Conservation (phyloP, 352 stramenopile genomes). For the Pythium myriotylum region DNA sequence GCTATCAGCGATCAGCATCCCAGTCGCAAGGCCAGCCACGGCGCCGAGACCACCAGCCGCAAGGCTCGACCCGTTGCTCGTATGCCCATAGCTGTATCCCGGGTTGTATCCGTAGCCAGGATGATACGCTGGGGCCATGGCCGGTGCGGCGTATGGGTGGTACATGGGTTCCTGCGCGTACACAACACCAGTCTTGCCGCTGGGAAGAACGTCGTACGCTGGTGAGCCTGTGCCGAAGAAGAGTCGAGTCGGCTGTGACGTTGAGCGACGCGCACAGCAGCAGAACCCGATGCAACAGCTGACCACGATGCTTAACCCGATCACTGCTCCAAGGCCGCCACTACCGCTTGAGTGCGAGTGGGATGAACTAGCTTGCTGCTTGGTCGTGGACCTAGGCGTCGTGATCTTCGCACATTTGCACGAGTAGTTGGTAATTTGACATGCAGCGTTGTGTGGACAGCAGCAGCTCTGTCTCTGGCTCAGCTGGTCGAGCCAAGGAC, state of each 20-base stretch:
- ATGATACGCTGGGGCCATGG: slow-evolving; percentile 15
- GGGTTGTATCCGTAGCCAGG: not conserved
- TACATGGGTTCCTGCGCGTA: slow-evolving; percentile 7
- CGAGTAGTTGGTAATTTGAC: slow-evolving; percentile 25
- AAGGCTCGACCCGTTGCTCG: not conserved
- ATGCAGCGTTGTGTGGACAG: slow-evolving; percentile 30
- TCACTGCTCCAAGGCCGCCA: not conserved
- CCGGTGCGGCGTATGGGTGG: slow-evolving; percentile 1
- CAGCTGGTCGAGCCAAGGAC: slow-evolving; percentile 31
- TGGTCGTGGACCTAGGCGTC: not conserved
- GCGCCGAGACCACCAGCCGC: slow-evolving; percentile 6
- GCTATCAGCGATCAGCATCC: slow-evolving; percentile 15
- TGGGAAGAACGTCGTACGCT: slow-evolving; percentile 5
- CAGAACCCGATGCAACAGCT: slow-evolving; percentile 2
- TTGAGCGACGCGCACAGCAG: slow-evolving; percentile 4
- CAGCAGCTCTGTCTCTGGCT: slow-evolving; percentile 34
- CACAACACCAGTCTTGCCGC: slow-evolving; percentile 1
- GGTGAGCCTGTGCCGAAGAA: slow-evolving; percentile 1
- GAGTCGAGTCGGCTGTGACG: slow-evolving; percentile 5
- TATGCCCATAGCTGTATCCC: slow-evolving; percentile 17
- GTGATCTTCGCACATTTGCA: slow-evolving; percentile 21
- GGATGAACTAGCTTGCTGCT: not conserved
- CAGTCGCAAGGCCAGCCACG: slow-evolving; percentile 9
- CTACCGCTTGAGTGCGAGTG: not conserved
- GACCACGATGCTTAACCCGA: slow-evolving; percentile 1